Base-by-base conservation (phyloP, 2,329 filamentous ascomycete genomes). In the Aspergillus fumigatiaffinis region DNA sequence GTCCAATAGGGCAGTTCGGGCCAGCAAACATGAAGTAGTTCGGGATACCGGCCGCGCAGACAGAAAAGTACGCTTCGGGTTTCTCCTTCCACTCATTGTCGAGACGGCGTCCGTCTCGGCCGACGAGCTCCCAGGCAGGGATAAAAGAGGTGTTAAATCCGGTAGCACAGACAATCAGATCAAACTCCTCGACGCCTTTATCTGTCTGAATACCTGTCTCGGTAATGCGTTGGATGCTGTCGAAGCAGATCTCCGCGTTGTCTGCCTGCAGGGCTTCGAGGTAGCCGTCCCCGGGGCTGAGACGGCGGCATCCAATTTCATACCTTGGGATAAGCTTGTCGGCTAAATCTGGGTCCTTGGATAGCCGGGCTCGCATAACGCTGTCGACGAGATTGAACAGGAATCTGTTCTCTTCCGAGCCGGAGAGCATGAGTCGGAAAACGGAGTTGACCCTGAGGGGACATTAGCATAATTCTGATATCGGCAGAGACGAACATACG, bases 91-190 rank as follows among this genome's bases (percentile, higher is more conserved):
- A 72, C 29, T 66, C 57, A 6, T 66, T 53, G 8, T 54, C 54
- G 8, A 72, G 56, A 1, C 51, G 56, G 44, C 58, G 51, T 6
- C 64, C 65, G 4, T 67, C 54, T 0, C 61, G 63, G 2, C 78
- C 69, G 14, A 73, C 62, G 1, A 76, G 53, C 14, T 69, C 63
- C 57, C 70, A 78, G 6, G 64, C 63, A 2, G 75, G 76, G 1
- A 64, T 63, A 38, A 72, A 77, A 9, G 68, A 68, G 8, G 73
- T 71, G 57, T 78, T 68, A 58, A 76, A 79, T 0, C 77, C 76
- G 0, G 76, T 79, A 7, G 74, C 73, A 58, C 73, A 77, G 48
- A 77, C 57, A 51, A 70, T 67, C 2, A 71, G 48, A 41, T 73
- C 70, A 29, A 70, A 61, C 38, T 70, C 60, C 20, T 64, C 60